These are phyloP conservation scores for Kentomonas sorsogonicus DNA, from an alignment of 208 protist genomes.

Conservation along the genomic window DNA sequence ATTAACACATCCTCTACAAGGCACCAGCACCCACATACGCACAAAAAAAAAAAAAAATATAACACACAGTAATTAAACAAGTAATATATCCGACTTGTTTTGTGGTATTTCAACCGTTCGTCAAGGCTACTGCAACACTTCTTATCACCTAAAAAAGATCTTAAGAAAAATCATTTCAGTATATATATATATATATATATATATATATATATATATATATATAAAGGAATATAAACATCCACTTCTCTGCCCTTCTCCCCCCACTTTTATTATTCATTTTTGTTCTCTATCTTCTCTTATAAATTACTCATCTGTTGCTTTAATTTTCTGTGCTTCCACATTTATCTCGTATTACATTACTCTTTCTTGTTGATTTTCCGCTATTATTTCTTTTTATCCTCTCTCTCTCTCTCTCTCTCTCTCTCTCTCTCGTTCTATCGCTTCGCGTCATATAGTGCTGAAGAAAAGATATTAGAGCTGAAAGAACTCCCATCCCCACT, in stretches of 20 bases:
- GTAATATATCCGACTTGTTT: no score
- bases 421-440: background rate
- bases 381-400: slow-evolving; percentile 3
- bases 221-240: slow-evolving; percentile 1
- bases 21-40: no score
- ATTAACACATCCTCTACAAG: no score
- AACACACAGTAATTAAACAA: no score
- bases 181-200: slow-evolving; percentile 9
- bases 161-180: slow-evolving; percentile 2
- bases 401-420: background rate
- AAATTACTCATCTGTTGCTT: background rate
- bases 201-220: slow-evolving; percentile 8
- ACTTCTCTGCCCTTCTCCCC: slow-evolving; percentile 1
- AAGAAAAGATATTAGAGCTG: no score
- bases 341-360: background rate
- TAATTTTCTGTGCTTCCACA: background rate
- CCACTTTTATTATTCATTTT: background rate
- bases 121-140: background rate
- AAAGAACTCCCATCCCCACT: no score
- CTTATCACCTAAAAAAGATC: slow-evolving; percentile 6
- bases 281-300: background rate
- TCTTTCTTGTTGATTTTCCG: background rate
- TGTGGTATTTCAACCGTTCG: no score
- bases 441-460: no score
- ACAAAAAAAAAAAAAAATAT: no score